These are phyloP conservation scores for Termitomyces sp. DNA, from an alignment of 768 basidiomycete species.

Conservation along the genomic window DNA sequence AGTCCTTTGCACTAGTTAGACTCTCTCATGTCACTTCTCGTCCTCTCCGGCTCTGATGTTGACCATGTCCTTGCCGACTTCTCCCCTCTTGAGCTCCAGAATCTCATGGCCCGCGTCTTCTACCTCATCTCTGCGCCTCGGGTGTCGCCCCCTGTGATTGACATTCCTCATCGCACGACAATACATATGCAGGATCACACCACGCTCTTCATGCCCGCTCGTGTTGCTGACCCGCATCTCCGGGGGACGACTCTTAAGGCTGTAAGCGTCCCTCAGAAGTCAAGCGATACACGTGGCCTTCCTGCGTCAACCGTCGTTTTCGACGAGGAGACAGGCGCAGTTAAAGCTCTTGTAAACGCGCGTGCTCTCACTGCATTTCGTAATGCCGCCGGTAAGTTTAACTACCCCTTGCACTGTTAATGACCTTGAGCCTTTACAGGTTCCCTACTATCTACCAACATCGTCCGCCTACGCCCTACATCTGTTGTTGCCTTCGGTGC, in stretches of 20 bases:
- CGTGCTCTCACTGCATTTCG: conserved; percentile 71
- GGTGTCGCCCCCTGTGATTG: conserved; percentile 15
- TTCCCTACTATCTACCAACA: conserved; percentile 59
- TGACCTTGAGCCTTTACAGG: conserved; percentile 32
- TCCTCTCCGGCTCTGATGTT: conserved; percentile 62
- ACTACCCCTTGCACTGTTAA: background rate
- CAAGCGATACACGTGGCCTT: conserved; percentile 47
- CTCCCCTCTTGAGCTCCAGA: conserved; percentile 38
- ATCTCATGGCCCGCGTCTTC: conserved; percentile 59
- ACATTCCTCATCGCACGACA: conserved; percentile 56
- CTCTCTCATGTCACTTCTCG: conserved; percentile 40
- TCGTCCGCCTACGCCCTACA: conserved; percentile 42
- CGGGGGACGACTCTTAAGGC: conserved; percentile 69
- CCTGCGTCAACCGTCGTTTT: conserved; percentile 61
- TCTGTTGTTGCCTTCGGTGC: conserved; percentile 65
- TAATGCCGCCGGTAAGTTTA: conserved; percentile 66
- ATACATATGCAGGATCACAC: conserved; percentile 52
- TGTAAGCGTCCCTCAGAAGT: conserved; percentile 61
- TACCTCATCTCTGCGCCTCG: conserved; percentile 32
- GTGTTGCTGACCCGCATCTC: conserved; percentile 28
- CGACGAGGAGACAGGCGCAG: conserved; percentile 61
- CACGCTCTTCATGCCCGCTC: conserved; percentile 81
- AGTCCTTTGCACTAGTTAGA: background rate
- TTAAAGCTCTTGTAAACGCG: conserved; percentile 79
- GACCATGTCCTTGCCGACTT: conserved; percentile 41